Conservation (phyloP, 495 filamentous ascomycete genomes). For the Aspergillus taichungensis region DNA sequence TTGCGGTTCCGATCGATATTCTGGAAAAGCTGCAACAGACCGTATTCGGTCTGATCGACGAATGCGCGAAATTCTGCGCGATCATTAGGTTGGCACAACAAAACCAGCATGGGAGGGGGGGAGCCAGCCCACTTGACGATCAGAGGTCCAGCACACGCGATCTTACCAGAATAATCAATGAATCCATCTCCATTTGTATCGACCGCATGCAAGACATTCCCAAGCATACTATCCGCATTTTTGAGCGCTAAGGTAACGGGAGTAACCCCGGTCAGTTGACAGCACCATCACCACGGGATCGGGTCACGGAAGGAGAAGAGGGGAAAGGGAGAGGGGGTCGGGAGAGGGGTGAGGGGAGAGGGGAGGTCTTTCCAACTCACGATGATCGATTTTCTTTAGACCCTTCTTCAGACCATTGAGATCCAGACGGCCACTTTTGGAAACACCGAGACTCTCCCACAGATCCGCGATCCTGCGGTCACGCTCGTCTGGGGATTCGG, state of each 20-base stretch:
- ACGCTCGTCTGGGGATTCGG: conserved; percentile 60
- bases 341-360: no score
- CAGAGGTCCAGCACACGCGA: conserved; percentile 16
- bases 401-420: conserved; percentile 74
- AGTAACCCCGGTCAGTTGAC: conserved; percentile 20
- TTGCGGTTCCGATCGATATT: conserved; percentile 81
- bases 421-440: conserved; percentile 69
- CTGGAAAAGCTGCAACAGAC: conserved; percentile 73
- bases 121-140: neutral
- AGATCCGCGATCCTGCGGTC: conserved; percentile 70
- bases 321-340: no score
- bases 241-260: conserved; percentile 60
- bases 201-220: conserved; percentile 66
- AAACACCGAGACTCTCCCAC: conserved; percentile 72
- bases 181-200: conserved; percentile 81
- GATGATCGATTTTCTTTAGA: conserved; percentile 82
- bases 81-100: conserved; percentile 19
- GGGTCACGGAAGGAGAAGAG: conserved; percentile 8
- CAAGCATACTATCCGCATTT: conserved; percentile 82
- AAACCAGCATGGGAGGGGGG: conserved; percentile 4
- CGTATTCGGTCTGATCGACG: conserved; percentile 74
- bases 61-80: conserved; percentile 75
- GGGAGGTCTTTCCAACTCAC: conserved; percentile 41
- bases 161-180: conserved; percentile 80
- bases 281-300: conserved; percentile 16